Conservation (phyloP, 1,284 basidiomycete species). For the Dichomitus squalens region DNA sequence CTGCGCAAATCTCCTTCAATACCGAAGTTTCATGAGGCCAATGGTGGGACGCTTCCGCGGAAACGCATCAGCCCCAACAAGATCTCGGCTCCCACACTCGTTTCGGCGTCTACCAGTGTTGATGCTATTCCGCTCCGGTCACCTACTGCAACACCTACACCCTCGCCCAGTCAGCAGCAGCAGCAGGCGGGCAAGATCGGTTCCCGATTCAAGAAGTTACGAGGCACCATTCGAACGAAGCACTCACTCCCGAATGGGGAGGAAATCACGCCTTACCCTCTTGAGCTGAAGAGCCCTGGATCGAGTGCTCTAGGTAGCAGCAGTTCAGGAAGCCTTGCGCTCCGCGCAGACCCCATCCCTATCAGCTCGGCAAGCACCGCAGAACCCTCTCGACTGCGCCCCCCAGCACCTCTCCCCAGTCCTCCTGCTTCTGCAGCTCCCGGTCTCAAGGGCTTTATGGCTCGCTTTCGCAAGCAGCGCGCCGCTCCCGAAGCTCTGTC, state of each 20-base stretch:
- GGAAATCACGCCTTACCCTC: constrained; percentile 49
- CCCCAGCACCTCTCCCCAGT: constrained; percentile 42
- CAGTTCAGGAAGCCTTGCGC: constrained; percentile 23
- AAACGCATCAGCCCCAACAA: constrained; percentile 69
- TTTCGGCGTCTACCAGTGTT: constrained; percentile 76
- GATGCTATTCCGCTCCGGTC: constrained; percentile 70
- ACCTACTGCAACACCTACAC: constrained; percentile 30
- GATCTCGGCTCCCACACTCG: constrained; percentile 72
- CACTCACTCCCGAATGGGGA: constrained; percentile 49
- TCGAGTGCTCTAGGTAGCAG: constrained; percentile 20
- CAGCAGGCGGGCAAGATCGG: constrained; percentile 32
- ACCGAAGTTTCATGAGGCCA: constrained; percentile 45
- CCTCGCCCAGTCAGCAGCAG: constrained; percentile 23
- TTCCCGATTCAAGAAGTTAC: constrained; percentile 68
- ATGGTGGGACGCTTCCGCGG: constrained; percentile 40
- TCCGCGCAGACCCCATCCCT: constrained; percentile 32
- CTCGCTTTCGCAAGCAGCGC: constrained; percentile 72
- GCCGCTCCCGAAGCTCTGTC: constrained; percentile 33
- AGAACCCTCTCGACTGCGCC: constrained; percentile 54
- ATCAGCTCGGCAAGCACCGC: constrained; percentile 43
- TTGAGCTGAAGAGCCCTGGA: constrained; percentile 37
- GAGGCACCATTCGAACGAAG: constrained; percentile 71
- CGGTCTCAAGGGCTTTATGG: constrained; percentile 77
- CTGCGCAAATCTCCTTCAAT: constrained; percentile 62
- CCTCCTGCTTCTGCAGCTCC: constrained; percentile 73